phyloP scores from a whole-genome alignment of 192 early-diverging fungal genomes.

The Gamsiella multidivaricata region DNA sequence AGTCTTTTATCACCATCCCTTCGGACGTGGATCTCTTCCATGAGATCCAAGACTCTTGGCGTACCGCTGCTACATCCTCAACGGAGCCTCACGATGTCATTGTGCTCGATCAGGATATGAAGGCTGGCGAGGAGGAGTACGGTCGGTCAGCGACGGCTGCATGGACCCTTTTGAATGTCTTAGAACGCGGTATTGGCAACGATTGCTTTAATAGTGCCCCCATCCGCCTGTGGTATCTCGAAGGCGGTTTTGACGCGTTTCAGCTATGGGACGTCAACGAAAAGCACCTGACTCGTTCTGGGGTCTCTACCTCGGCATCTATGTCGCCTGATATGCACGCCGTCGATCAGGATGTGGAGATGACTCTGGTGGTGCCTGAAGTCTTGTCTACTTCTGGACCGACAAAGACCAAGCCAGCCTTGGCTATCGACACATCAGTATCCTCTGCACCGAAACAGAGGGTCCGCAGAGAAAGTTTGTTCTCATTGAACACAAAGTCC shows the following conservation, averaged over 20 bases:
- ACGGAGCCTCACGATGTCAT: slow-evolving; percentile 43
- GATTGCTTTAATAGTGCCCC: slow-evolving; percentile 19
- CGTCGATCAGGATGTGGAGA: slow-evolving; percentile 24
- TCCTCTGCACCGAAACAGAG: slow-evolving; percentile 13
- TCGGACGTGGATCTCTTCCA: slow-evolving; percentile 59
- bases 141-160: slow-evolving; percentile 54
- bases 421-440: slow-evolving; percentile 33
- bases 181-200: slow-evolving; percentile 49
- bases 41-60: slow-evolving; percentile 36
- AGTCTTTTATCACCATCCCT: slow-evolving; percentile 65
- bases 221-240: slow-evolving; percentile 55
- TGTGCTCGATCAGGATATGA: slow-evolving; percentile 64
- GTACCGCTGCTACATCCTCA: neutral
- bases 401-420: slow-evolving; percentile 1
- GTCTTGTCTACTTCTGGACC: neutral
- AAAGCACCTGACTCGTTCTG: slow-evolving; percentile 27
- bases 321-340: neutral
- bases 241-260: slow-evolving; percentile 65
- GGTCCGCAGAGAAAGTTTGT: slow-evolving; percentile 51
- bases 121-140: slow-evolving; percentile 48
- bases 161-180: slow-evolving; percentile 63
- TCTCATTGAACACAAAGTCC: slow-evolving; percentile 56
- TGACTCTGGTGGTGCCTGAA: slow-evolving; percentile 18
- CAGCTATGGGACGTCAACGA: slow-evolving; percentile 44
- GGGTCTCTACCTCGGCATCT: neutral